Evolutionary conservation across 2,329 filamentous ascomycete genomes (phyloP).

Genomic region (Aspergillus pseudonomiae): DNA sequence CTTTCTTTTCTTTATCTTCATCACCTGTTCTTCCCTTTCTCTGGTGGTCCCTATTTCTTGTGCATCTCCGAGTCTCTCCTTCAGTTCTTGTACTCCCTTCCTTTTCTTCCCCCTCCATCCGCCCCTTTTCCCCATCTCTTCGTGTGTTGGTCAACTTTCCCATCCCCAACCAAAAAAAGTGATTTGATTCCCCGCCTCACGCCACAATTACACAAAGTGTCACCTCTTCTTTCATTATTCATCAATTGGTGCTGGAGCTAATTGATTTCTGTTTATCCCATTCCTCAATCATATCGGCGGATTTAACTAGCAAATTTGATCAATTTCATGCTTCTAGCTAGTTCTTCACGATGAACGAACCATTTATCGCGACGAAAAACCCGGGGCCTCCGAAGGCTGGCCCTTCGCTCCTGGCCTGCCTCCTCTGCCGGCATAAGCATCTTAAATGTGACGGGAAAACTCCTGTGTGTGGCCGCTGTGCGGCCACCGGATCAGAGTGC

Average conservation of each 20-base stretch:
- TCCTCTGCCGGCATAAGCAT: conserved; percentile 61
- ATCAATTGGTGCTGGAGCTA: conserved; percentile 1
- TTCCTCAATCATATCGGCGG: background rate
- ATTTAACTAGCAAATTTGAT: background rate
- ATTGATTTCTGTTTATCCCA: background rate
- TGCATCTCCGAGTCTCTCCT: background rate
- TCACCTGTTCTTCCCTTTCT: background rate
- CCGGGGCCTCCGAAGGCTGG: conserved; percentile 29
- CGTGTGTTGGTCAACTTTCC: background rate
- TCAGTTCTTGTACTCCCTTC: background rate
- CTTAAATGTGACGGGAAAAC: conserved; percentile 74
- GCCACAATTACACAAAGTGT: conserved; percentile 6
- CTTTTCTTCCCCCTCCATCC: background rate
- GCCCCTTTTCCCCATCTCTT: conserved; percentile 1
- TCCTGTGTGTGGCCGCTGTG: conserved; percentile 69
- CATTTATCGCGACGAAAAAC: conserved; percentile 21
- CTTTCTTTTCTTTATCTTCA: background rate
- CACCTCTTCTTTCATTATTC: conserved; percentile 4
- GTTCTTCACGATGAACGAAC: conserved; percentile 31
- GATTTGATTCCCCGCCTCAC: background rate
- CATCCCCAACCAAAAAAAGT: background rate
- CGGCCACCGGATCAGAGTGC: conserved; percentile 62
- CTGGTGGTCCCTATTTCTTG: background rate
- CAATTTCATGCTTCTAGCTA: background rate
- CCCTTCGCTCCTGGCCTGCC: conserved; percentile 50